Base-by-base conservation (phyloP, 1,139 yeast species). In the Suhomyces kunorum region DNA sequence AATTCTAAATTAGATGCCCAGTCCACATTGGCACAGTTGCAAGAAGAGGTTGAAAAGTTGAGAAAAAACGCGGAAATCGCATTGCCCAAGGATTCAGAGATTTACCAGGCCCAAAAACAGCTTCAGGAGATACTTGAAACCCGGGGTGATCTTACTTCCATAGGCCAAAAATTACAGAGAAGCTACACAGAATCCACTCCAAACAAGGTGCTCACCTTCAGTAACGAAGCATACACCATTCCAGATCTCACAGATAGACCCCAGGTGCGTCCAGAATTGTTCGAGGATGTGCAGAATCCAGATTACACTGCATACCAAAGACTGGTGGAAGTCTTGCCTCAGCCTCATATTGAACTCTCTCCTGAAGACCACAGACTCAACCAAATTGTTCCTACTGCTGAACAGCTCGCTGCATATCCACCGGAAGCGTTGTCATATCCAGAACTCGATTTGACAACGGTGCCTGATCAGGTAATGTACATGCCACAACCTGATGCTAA, bases 271-370 rank as follows among this genome's bases (percentile, higher is more conserved):
- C 53, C 55, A 0, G 59, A 56, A 4, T 47, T 38, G 11, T 52
- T 58, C 37, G 66, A 55, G 43, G 65, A 61, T 36, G 66, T 61
- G 5, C 40, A 46, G n/a, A 51, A 60, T 25, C 52, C 54, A 4
- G 66, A 62, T 37, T 39, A 51, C 11, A 43, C 54, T 16, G 53
- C 56, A 3, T 58, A 60, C 39, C 47, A 49, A 34, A 40, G 30
- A 34, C 16, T 11, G 22, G 11, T 7, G 25, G 36, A 24, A 8
- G 28, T 34, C 16, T 24, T 18, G 23, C 20, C 31, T n/a, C 35
- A 29, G 17, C 8, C 23, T 18, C 32, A 29, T 6, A 18, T 29
- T 19, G 24, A 23, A 6, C 27, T 34, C 8, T 7, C 27, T 15
- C 23, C 18, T 8, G 33, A 22, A 11, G 38, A 28, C 19, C 25